phyloP scores from a whole-genome alignment of 202 grass and related monocot genomes.

The Zoysia matrella region DNA sequence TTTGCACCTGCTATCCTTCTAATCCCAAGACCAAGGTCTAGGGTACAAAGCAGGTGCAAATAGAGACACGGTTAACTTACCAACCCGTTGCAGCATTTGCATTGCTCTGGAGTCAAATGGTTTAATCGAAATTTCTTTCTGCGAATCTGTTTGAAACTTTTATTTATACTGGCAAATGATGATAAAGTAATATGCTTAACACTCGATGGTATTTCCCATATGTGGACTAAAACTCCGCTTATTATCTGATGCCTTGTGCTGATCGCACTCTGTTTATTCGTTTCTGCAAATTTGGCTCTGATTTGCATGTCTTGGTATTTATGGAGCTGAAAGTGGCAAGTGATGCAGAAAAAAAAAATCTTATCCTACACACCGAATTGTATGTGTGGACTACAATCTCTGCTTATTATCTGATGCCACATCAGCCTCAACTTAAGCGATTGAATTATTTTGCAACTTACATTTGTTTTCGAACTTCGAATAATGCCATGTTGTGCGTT shows the following conservation, averaged over 20 bases:
- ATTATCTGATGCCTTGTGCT: slow-evolving; percentile 71
- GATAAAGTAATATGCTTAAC: slow-evolving; percentile 67
- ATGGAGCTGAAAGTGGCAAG: slow-evolving; percentile 14
- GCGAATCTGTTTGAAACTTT: not conserved
- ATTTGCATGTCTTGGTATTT: not conserved
- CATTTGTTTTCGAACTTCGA: too few species aligned
- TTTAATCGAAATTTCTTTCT: slow-evolving; percentile 48
- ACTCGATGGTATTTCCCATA: slow-evolving; percentile 50
- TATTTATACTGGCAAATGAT: slow-evolving; percentile 37
- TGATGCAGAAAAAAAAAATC: slow-evolving; percentile 38
- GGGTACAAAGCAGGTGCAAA: slow-evolving; percentile 52
- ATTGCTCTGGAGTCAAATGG: slow-evolving; percentile 96
- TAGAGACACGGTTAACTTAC: slow-evolving; percentile 74
- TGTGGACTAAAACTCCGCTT: slow-evolving; percentile 78
- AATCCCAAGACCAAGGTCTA: slow-evolving; percentile 34
- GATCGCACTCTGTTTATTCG: too few species aligned
- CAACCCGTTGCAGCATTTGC: slow-evolving; percentile 69
- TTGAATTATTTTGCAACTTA: too few species aligned
- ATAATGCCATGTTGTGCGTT: too few species aligned
- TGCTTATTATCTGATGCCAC: slow-evolving; percentile 77
- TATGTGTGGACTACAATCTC: slow-evolving; percentile 50
- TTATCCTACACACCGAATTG: slow-evolving; percentile 64
- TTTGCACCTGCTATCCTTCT: slow-evolving; percentile 46
- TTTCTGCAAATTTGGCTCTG: not conserved
- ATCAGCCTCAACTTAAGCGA: not conserved